A percentile compares a stretch with the other conserved stretches of the same genome.
These are phyloP conservation scores for Inonotus hispidus DNA, from an alignment of 1,284 basidiomycete genomes.

Conservation along the genomic window DNA sequence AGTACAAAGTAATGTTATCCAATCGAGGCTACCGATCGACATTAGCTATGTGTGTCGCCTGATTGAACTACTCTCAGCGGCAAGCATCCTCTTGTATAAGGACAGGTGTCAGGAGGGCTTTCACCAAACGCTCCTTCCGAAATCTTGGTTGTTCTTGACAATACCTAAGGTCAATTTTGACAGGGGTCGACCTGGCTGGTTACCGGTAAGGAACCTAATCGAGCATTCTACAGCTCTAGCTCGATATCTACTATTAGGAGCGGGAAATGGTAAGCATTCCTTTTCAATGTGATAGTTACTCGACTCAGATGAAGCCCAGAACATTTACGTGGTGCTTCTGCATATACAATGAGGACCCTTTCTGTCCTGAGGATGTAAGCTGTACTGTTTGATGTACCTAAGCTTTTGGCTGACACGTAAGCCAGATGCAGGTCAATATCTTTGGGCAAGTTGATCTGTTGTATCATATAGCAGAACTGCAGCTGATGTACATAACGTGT, in stretches of 20 bases:
- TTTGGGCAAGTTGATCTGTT: too few relatives aligned
- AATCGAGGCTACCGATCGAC: neutral
- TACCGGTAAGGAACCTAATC: neutral
- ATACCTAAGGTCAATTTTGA: neutral
- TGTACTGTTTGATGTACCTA: neutral
- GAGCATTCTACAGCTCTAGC: neutral
- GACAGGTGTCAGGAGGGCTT: neutral
- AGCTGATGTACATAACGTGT: too few relatives aligned
- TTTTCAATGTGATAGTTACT: neutral
- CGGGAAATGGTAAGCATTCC: neutral
- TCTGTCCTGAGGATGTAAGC: neutral
- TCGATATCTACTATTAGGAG: neutral
- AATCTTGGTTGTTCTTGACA: slow-evolving; percentile 15
- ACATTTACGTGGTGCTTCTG: neutral
- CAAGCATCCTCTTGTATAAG: slow-evolving; percentile 1
- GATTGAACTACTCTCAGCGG: slow-evolving; percentile 11
- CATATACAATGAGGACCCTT: neutral
- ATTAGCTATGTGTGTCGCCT: slow-evolving; percentile 4
- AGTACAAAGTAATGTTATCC: neutral
- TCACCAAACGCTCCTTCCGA: slow-evolving; percentile 15
- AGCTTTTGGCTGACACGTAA: neutral
- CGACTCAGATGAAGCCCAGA: neutral
- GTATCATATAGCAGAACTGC: too few relatives aligned
- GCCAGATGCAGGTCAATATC: too few relatives aligned
- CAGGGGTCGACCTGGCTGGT: neutral